Evolutionary conservation across 164 flowering plant species (phyloP), one percentile per base, ranked within the genome.

Genomic region (Platanus orientalis): DNA sequence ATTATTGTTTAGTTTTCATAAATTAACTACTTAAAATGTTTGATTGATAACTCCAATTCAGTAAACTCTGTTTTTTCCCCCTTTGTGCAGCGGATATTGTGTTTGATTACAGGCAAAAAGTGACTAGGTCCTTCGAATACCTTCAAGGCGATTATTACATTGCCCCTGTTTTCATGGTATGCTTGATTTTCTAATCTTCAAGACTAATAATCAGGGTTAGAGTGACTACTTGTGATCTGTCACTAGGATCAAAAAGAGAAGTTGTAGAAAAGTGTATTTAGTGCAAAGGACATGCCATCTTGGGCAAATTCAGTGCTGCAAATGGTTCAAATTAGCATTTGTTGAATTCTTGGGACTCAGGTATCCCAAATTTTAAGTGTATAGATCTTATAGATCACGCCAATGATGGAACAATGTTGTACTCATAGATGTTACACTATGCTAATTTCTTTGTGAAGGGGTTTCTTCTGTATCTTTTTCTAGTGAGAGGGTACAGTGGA

Each of bases 61-160:
- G 27, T 26, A 2, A 48, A 54, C 23, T 27, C 52, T n/a, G 21
- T 25, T 21, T 39, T 1, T 23, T 60, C 28, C 20, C 30, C 25
- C 14, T 12, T 49, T 21, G 61, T 76, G 79, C 78, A 92, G 98
- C 98, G 69, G 96, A 89, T 79, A 86, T 89, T 61, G 98, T 92
- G 78, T 92, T 92, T 71, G 98, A 89, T 80, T 92, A 92, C 67
- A 75, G 96, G 32, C 96, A 92, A 68, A 92, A 85, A 71, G 93
- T 76, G 69, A 92, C 96, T 0, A 84, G 93, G 75, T 81, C 98
- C 29, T 92, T 92, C 61, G 84, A 86, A 75, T 81, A 92, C 55
- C 89, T 92, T 58, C 89, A 85, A 73, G 98, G 98, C 24, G 96
- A 92, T 75, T 92, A 90, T 52, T 92, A 90, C 79, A 88, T 92